These are phyloP conservation scores for Leccinum disarticulatum DNA, from an alignment of 768 basidiomycete genomes.

Conservation along the genomic window DNA sequence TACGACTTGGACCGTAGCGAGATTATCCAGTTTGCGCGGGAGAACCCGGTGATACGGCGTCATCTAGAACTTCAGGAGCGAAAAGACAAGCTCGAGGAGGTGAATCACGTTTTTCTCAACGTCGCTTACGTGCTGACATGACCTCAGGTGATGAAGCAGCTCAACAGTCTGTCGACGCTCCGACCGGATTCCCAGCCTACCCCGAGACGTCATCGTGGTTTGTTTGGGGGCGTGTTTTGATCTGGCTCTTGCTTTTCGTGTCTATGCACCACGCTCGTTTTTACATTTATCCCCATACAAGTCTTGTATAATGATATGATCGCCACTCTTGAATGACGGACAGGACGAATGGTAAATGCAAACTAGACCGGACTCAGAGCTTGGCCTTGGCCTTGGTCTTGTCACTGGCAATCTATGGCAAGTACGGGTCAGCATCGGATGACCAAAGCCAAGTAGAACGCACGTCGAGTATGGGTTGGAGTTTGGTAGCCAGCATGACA, in stretches of 20 bases:
- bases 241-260: constrained; percentile 25
- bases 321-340: constrained; percentile 16
- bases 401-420: constrained; percentile 28
- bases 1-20: constrained; percentile 93
- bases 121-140: constrained; percentile 9
- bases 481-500: constrained; percentile 93
- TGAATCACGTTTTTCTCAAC: constrained; percentile 27
- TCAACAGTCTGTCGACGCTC: constrained; percentile 87
- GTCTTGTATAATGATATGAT: constrained; percentile 19
- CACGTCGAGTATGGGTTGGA: constrained; percentile 81
- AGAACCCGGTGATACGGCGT: constrained; percentile 84
- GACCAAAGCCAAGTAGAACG: not conserved
- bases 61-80: constrained; percentile 95
- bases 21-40: constrained; percentile 88
- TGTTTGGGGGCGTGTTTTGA: constrained; percentile 77
- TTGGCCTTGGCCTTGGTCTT: constrained; percentile 36
- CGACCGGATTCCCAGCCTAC: constrained; percentile 78
- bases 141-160: constrained; percentile 88
- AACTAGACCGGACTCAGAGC: constrained; percentile 27
- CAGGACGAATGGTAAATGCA: not conserved
- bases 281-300: not conserved
- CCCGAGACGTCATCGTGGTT: constrained; percentile 70
- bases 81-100: constrained; percentile 97
- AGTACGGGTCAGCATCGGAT: not conserved
- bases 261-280: constrained; percentile 13